Percentiles rank a stretch among this genome's conserved stretches.
These are phyloP conservation scores for Tulasnella sp. DNA, from an alignment of 768 basidiomycete genomes.

Conservation along the genomic window DNA sequence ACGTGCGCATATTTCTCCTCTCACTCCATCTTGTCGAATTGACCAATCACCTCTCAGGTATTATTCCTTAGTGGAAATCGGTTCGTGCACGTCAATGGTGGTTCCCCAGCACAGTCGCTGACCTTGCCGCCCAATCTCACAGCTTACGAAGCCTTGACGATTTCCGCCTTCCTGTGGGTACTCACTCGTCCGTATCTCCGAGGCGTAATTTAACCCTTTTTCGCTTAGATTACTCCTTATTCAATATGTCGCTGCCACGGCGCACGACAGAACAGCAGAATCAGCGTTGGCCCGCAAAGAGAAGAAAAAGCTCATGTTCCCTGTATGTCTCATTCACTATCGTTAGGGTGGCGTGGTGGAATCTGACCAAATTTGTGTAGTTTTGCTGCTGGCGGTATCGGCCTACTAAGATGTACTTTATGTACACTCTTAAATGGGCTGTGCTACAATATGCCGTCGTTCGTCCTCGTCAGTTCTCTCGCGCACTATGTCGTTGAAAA, in stretches of 20 bases:
- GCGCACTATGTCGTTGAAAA: background rate
- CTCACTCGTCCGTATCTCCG: background rate
- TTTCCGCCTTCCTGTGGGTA: constrained; percentile 76
- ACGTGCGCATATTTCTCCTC: constrained; percentile 26
- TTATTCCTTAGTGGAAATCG: constrained; percentile 39
- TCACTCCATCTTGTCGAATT: background rate
- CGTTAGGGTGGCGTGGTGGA: background rate
- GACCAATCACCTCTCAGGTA: constrained; percentile 24
- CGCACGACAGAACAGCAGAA: constrained; percentile 46
- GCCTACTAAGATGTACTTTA: constrained; percentile 81
- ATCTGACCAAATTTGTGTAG: constrained; percentile 28
- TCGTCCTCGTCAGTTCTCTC: constrained; percentile 35
- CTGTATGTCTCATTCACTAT: constrained; percentile 33
- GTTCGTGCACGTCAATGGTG: constrained; percentile 33
- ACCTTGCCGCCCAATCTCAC: constrained; percentile 21
- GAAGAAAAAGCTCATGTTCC: constrained; percentile 57
- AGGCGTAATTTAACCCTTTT: background rate
- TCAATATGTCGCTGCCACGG: constrained; percentile 69
- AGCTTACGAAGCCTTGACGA: constrained; percentile 50
- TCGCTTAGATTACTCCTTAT: constrained; percentile 55
- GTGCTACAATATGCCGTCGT: constrained; percentile 83
- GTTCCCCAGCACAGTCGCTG: constrained; percentile 20
- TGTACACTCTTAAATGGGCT: constrained; percentile 79
- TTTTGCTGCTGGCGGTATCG: constrained; percentile 74
- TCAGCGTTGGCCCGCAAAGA: constrained; percentile 68